Conservation (phyloP, 2,329 filamentous ascomycete species). For the Fusarium longipes region DNA sequence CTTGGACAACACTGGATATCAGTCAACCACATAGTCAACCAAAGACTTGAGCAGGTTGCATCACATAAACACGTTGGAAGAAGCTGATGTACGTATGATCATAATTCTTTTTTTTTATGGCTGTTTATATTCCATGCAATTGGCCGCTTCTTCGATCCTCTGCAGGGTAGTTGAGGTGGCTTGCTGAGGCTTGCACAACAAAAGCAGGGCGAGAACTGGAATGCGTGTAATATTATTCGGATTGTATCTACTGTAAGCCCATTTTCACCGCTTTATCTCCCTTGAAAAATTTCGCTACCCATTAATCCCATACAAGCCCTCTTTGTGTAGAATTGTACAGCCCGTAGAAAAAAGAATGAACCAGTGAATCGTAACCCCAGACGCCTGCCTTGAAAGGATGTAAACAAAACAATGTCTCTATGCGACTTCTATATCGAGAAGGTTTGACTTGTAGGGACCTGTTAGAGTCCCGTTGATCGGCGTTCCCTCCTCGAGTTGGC, state of each 20-base stretch:
- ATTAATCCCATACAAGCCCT: conserved; percentile 9
- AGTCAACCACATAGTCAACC: too few species aligned
- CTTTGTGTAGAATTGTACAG: neutral
- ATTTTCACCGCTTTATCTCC: neutral
- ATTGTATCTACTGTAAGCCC: conserved; percentile 7
- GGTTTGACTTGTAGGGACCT: conserved; percentile 39
- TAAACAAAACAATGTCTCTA: neutral
- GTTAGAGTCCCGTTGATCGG: conserved; percentile 35
- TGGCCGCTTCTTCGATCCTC: neutral
- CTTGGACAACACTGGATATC: too few species aligned
- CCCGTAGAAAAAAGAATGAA: neutral
- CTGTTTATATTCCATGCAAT: neutral
- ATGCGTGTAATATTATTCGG: conserved; percentile 2
- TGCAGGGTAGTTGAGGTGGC: conserved; percentile 8
- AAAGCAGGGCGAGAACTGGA: conserved; percentile 1
- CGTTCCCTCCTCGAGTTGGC: conserved; percentile 34
- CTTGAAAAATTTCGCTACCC: neutral
- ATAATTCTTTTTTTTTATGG: too few species aligned
- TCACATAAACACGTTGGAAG: too few species aligned
- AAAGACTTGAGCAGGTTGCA: too few species aligned
- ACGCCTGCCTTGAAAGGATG: neutral
- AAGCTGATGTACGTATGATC: too few species aligned
- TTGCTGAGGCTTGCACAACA: conserved; percentile 1
- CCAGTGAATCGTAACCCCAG: conserved; percentile 1
- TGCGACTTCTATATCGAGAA: conserved; percentile 32